Percentiles rank a stretch among this genome's conserved stretches.
These are phyloP conservation scores for Neurospora sp. DNA, from an alignment of 495 filamentous ascomycete species.

Conservation along the genomic window DNA sequence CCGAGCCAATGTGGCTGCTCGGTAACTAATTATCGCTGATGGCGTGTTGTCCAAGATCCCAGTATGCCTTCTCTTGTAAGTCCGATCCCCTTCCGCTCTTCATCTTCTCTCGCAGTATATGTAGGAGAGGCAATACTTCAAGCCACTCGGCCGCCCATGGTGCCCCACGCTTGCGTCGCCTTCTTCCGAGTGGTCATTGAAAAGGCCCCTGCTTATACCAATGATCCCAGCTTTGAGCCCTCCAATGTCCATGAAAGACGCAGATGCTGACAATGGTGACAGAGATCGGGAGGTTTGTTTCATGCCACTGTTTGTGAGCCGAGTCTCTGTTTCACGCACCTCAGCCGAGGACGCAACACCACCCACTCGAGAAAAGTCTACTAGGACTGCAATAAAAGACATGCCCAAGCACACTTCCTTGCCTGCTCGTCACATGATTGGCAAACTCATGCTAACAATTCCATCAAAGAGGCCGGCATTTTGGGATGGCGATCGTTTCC, in stretches of 20 bases:
- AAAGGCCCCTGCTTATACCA: neutral
- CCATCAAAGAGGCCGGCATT: no score
- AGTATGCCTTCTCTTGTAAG: neutral
- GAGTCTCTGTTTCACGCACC: neutral
- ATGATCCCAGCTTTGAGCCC: neutral
- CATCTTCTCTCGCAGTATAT: neutral
- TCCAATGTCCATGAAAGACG: neutral
- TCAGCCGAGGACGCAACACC: neutral
- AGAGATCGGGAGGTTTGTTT: neutral
- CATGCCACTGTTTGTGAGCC: neutral
- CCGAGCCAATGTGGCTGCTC: neutral
- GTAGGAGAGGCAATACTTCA: neutral
- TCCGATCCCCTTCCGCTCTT: neutral
- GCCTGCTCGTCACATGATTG: no score
- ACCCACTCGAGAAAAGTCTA: neutral
- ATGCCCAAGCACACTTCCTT: no score
- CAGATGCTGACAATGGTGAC: neutral
- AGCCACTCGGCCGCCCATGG: neutral
- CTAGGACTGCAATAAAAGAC: neutral
- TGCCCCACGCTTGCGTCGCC: neutral
- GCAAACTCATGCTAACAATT: no score
- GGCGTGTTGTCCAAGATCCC: neutral
- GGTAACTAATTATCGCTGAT: neutral
- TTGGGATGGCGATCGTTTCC: no score
- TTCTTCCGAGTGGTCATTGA: neutral